Conservation (phyloP, 164 flowering plant species). For the Stephania cephalantha region DNA sequence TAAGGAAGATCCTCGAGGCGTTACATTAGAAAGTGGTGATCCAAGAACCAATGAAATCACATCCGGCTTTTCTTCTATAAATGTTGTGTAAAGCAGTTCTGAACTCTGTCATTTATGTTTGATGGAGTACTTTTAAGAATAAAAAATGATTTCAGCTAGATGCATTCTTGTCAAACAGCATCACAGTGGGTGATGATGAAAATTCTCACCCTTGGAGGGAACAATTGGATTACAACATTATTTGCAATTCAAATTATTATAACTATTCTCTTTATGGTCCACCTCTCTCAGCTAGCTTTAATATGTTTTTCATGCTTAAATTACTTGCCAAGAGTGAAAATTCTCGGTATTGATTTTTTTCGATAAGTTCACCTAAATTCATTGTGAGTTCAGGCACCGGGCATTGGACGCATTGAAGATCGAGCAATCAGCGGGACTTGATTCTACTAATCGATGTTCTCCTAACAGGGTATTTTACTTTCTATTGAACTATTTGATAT, state of each 20-base stretch:
- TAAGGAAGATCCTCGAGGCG: slow-evolving; percentile 89
- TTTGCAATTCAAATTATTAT: not conserved
- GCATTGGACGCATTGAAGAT: not conserved
- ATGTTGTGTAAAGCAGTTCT: slow-evolving; percentile 17
- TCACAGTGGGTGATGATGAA: not conserved
- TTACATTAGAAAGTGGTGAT: slow-evolving; percentile 67
- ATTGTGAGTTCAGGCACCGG: not conserved
- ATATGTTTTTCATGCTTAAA: not conserved
- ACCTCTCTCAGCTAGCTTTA: not conserved
- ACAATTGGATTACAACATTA: not conserved
- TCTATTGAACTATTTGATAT: not conserved
- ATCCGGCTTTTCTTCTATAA: slow-evolving; percentile 49
- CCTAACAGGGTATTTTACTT: not conserved
- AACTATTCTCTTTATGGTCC: not conserved
- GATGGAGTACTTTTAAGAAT: not conserved
- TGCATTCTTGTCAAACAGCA: not conserved
- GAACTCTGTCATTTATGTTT: not conserved
- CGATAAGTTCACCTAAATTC: not conserved
- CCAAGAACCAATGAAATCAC: slow-evolving; percentile 61
- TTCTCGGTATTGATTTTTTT: not conserved
- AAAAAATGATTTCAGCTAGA: not conserved
- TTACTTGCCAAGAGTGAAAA: not conserved
- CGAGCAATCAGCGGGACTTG: not conserved
- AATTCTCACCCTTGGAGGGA: not conserved
- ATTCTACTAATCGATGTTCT: not conserved